Evolutionary conservation across 176 grass and related monocot species (phyloP), one percentile per base, ranked within the genome.

Genomic region (Ananas comosus): DNA sequence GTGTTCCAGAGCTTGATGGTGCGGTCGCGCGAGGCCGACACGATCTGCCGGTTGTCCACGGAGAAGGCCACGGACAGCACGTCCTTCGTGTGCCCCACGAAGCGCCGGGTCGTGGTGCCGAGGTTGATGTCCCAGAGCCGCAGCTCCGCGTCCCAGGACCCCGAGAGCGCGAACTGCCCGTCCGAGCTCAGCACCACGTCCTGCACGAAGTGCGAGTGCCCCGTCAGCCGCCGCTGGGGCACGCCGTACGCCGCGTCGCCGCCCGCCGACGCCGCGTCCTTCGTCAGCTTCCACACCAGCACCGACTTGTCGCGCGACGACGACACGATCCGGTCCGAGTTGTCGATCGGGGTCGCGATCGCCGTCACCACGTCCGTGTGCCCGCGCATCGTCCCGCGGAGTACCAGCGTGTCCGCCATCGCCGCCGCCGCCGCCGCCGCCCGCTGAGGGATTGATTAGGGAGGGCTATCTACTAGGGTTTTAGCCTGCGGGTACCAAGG

Each of bases 1-100:
- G 87, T 91, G 74, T 91, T 96, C 87, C 84, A 96, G 21, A 91
- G 79, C 76, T 90, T 96, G 79, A 95, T 95, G 69, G 86, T 94
- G 53, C 77, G 77, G 76, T 94, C 91, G 48, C 91, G 81, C 47
- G 86, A 87, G 0, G 87, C 91, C 18, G 87, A 96, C 49, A 90
- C 72, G 66, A 96, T 90, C 84, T 96, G 87, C 53, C 87, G 87
- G 68, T 96, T 90, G 73, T 95, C 91, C 33, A 85, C 74, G 65
- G 91, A 95, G 78, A 96, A 96, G 50, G 91, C 86, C 22, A 96
- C 87, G 68, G 87, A 95, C 70, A 95, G 54, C 50, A 95, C 82
- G 73, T 91, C 87, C 76, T 96, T 96, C 2, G 47, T 42, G 77
- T 96, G 87, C 42, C 91, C 84, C 10, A 80, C 63, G 59, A 87